Conservation (phyloP, 2,329 filamentous ascomycete species). For the Phoma sp. region DNA sequence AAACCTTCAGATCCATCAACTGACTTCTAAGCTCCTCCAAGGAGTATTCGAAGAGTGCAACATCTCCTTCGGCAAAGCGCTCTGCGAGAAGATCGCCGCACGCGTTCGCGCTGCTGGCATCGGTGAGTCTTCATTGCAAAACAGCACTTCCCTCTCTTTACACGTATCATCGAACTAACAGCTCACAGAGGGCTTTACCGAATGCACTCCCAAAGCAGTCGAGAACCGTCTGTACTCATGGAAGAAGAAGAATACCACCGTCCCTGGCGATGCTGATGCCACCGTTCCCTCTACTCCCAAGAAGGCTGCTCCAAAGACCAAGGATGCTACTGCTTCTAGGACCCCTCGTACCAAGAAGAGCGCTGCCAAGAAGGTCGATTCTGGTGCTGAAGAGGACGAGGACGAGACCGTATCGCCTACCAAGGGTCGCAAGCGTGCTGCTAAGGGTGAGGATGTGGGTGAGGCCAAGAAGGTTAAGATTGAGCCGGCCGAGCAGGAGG, state of each 20-base stretch:
- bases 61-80: conserved; percentile 17
- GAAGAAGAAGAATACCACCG: conserved; percentile 25
- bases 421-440: conserved; percentile 7
- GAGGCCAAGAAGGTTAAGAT: conserved; percentile 9
- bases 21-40: conserved; percentile 2
- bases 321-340: neutral
- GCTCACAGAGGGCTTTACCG: conserved; percentile 9
- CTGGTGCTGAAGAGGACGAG: neutral
- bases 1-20: neutral
- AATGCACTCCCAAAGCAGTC: conserved; percentile 38
- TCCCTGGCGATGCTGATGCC: neutral
- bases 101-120: conserved; percentile 13
- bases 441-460: neutral
- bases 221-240: conserved; percentile 29
- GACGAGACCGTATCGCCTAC: neutral
- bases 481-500: neutral
- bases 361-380: neutral
- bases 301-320: conserved; percentile 2
- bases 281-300: neutral
- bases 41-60: conserved; percentile 16
- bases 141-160: too few species aligned
- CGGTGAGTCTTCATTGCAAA: conserved; percentile 5
- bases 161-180: neutral
- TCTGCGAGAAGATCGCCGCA: conserved; percentile 21
- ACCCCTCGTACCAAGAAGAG: conserved; percentile 12